These are phyloP conservation scores for Aureobasidium namibiae DNA, from an alignment of 2,329 filamentous ascomycete genomes.

Conservation along the genomic window DNA sequence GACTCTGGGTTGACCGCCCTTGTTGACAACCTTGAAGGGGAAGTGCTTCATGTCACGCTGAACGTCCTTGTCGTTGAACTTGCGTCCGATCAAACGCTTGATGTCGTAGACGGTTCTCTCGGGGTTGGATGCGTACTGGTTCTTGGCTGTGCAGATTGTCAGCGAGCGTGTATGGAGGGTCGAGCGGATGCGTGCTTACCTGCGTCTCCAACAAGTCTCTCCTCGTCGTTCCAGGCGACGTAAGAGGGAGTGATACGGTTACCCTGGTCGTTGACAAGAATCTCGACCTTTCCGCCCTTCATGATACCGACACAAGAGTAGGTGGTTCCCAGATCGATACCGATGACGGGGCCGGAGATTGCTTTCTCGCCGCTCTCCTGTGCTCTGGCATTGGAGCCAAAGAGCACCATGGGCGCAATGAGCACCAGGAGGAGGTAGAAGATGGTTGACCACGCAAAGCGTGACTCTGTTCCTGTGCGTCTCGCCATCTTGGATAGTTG, in stretches of 20 bases:
- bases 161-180: neutral
- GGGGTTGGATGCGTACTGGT: slow-evolving; percentile 59
- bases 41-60: slow-evolving; percentile 96
- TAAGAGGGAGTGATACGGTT: slow-evolving; percentile 80
- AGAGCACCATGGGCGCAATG: slow-evolving; percentile 72
- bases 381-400: slow-evolving; percentile 59
- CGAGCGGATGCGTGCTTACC: slow-evolving; percentile 21
- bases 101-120: slow-evolving; percentile 39
- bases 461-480: slow-evolving; percentile 16
- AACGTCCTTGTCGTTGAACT: slow-evolving; percentile 60
- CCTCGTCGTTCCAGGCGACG: slow-evolving; percentile 71
- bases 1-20: slow-evolving; percentile 83
- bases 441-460: slow-evolving; percentile 63
- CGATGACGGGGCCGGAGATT: slow-evolving; percentile 69
- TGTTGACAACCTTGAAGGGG: slow-evolving; percentile 87
- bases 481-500: slow-evolving; percentile 15
- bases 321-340: slow-evolving; percentile 92
- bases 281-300: slow-evolving; percentile 91
- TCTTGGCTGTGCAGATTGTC: slow-evolving; percentile 57
- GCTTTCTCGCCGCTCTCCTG: slow-evolving; percentile 64
- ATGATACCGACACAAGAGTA: slow-evolving; percentile 86
- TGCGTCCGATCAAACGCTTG: slow-evolving; percentile 46
- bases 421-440: slow-evolving; percentile 89
- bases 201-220: slow-evolving; percentile 93
- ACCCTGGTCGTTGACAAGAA: slow-evolving; percentile 93